Evolutionary conservation across 2,329 filamentous ascomycete genomes (phyloP).

Genomic region (Scedosporium aurantiacum): DNA sequence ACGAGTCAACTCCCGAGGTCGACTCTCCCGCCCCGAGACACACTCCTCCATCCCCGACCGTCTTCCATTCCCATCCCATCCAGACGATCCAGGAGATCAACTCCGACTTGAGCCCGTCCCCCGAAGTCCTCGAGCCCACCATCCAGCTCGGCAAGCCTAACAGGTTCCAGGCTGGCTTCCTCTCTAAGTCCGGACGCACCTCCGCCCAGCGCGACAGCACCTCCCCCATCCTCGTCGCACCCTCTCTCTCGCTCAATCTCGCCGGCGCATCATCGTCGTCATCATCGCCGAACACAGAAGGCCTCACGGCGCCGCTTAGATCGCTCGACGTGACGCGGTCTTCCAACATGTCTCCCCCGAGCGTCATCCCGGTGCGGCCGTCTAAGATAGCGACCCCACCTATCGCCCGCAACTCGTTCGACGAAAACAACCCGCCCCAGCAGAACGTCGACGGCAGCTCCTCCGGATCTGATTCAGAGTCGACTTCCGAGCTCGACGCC

Average conservation of each 20-base stretch:
- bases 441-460: slow-evolving; percentile 21
- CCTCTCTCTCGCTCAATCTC: slow-evolving; percentile 45
- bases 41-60: slow-evolving; percentile 33
- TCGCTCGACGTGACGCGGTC: slow-evolving; percentile 37
- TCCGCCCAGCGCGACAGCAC: slow-evolving; percentile 29
- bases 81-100: slow-evolving; percentile 17
- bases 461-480: slow-evolving; percentile 38
- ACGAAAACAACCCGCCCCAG: slow-evolving; percentile 41
- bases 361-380: slow-evolving; percentile 15
- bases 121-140: slow-evolving; percentile 38
- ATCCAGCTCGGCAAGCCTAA: slow-evolving; percentile 24
- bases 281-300: slow-evolving; percentile 37
- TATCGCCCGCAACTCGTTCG: slow-evolving; percentile 25
- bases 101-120: slow-evolving; percentile 46
- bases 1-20: slow-evolving; percentile 25
- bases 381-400: slow-evolving; percentile 16
- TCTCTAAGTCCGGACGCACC: slow-evolving; percentile 46
- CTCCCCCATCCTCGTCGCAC: slow-evolving; percentile 49
- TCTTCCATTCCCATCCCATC: slow-evolving; percentile 15
- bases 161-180: slow-evolving; percentile 81
- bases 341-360: slow-evolving; percentile 37
- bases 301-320: slow-evolving; percentile 33
- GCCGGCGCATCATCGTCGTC: slow-evolving; percentile 26
- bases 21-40: slow-evolving; percentile 35
- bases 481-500: slow-evolving; percentile 33